Base-by-base conservation (phyloP, 352 stramenopile genomes). In the Pythium oligandrum region DNA sequence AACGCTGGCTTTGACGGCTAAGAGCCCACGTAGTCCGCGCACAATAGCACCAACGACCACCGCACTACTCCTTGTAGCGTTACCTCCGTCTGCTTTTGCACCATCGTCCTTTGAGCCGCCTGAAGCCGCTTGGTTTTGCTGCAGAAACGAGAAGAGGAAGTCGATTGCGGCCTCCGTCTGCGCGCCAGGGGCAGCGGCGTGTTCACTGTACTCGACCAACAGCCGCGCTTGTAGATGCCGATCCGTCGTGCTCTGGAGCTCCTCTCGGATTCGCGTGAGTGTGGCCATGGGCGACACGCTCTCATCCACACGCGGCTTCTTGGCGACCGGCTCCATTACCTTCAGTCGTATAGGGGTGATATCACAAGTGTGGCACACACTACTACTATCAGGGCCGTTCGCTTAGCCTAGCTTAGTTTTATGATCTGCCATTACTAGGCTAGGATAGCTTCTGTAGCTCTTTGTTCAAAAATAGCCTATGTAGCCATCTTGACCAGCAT, bases 101-200 rank as follows among this genome's bases (percentile, higher is more conserved):
- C 43, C 11, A 62, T 59, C 40, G 48, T 56, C 56, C 34, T 50
- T 58, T 48, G n/a, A 53, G 7, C 46, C 38, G 59, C 48, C 37
- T 11, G 58, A 8, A 6, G 50, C 43, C 34, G 60, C 61, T 56
- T 88, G 75, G 63, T 75, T 79, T 52, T 85, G 62, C 59, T 89
- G 78, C 34, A 89, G 55, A 52, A 91, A 91, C 34, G 80, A 78
- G 57, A 91, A 91, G 47, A 91, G 59, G 53, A 89, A 91, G 59
- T 91, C 80, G 57, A 91, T 91, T 7, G 75, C 78, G 1, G 64
- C 65, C 44, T 81, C 70, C 8, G 78, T 86, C 44, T 68, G 53
- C 33, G 73, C 75, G 0, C 59, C 59, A 6, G 74, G 73, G 5
- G 72, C 74, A 33, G 74, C 63, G 1, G 80, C 78, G 33, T 52